Base-by-base conservation (phyloP, 495 filamentous ascomycete genomes). In the Penicillium herquei region DNA sequence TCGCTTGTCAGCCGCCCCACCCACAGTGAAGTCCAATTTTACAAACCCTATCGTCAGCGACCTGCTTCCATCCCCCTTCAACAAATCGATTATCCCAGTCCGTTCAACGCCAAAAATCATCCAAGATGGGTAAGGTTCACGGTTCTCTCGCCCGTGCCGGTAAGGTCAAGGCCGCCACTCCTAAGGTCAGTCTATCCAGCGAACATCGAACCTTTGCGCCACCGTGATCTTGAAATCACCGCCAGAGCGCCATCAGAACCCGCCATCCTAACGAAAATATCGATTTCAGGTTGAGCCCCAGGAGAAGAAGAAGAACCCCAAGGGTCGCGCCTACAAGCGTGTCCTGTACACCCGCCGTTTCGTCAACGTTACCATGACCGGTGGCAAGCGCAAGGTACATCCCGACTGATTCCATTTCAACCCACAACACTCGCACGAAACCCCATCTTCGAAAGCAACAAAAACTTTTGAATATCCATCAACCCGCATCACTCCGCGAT, bases 241-340 rank as follows among this genome's bases (percentile, higher is more conserved):
- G 43, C 50, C 53, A 44, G 55, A 45, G 44, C 37, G 39, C 35
- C 41, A 46, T 42, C 50, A 51, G 52, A 63, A 51, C 37, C 34
- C 49, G 40, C 14, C 54, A 45, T 59, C 46, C 61, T 68, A 66
- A 68, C 65, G 17, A 54, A 39, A 6, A 52, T 63, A 56, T 46
- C 47, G 56, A 43, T 57, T 62, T 66, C 59, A 75, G 70, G 69
- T 75, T 66, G 71, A 73, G 59, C 59, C 68, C 61, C 70, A 73
- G 59, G 69, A 76, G 73, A 74, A 78, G 74, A 64, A 68, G 61
- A 78, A 78, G 76, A 66, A 81, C 63, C 94, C 94, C 73, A 98
- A 99, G 86, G 94, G 94, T 73, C 91, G 94, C 66, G 94, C 94
- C 63, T 93, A 93, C 87, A 99, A 98, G 91, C 87, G 94, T 68